These are phyloP conservation scores for Lactarius hatsudake DNA, from an alignment of 768 basidiomycete genomes.

Conservation along the genomic window DNA sequence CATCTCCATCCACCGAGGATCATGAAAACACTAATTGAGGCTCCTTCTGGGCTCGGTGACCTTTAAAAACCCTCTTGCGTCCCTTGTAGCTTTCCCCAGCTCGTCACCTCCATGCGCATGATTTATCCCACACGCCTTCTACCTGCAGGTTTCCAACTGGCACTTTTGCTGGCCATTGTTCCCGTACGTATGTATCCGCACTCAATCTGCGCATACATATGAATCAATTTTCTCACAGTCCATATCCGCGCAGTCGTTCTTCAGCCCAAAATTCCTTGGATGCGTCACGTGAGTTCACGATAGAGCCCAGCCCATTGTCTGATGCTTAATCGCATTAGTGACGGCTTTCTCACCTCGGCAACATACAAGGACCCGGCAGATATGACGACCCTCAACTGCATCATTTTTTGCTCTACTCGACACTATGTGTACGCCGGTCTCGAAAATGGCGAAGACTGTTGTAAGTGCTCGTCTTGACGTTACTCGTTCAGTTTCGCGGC, in stretches of 20 bases:
- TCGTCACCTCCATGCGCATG: conserved; percentile 13
- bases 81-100: neutral
- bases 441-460: conserved; percentile 65
- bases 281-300: neutral
- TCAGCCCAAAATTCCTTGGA: no score
- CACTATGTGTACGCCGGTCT: conserved; percentile 63
- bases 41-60: neutral
- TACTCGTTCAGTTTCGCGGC: neutral
- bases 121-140: neutral
- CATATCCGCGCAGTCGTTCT: no score
- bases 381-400: conserved; percentile 62
- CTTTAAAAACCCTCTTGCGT: conserved; percentile 10
- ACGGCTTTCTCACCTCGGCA: conserved; percentile 51
- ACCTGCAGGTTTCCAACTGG: conserved; percentile 1
- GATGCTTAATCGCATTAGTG: conserved; percentile 43
- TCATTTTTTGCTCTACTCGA: conserved; percentile 44
- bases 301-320: conserved; percentile 25
- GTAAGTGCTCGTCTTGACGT: conserved; percentile 37
- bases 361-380: conserved; percentile 43
- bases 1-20: neutral
- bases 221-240: no score
- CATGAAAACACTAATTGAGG: neutral
- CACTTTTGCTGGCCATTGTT: no score
- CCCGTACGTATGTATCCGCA: no score
- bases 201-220: no score